These are phyloP conservation scores for Umbelopsis ramanniana DNA, from an alignment of 192 early-diverging fungal species.

Conservation along the genomic window DNA sequence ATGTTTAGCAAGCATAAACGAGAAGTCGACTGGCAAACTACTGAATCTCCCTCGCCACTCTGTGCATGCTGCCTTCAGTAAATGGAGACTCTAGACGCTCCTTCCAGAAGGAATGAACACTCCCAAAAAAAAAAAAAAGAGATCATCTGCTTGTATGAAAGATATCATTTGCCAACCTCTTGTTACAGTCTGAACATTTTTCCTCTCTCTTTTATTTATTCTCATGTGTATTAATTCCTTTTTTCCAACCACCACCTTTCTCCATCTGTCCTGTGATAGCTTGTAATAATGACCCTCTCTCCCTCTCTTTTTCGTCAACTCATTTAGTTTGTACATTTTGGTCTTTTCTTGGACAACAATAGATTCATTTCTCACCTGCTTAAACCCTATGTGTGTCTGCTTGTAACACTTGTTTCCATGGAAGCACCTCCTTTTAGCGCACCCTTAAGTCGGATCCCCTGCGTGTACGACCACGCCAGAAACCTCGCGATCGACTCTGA, in stretches of 20 bases:
- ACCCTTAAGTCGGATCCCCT: background rate
- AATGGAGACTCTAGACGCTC: background rate
- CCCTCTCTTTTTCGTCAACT: background rate
- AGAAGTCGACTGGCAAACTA: constrained; percentile 14
- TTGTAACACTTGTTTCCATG: too few species aligned
- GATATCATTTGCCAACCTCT: background rate
- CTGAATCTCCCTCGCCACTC: constrained; percentile 9
- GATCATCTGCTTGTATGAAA: background rate
- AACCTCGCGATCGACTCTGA: too few species aligned
- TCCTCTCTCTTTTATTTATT: background rate
- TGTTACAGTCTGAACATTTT: background rate
- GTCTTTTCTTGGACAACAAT: background rate
- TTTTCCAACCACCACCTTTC: background rate
- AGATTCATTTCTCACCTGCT: background rate
- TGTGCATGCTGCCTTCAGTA: constrained; percentile 9
- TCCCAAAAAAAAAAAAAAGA: too few species aligned
- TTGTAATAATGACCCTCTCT: constrained; percentile 7
- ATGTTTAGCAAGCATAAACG: constrained; percentile 20
- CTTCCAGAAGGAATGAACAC: too few species aligned
- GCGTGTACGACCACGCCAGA: background rate
- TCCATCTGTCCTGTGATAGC: constrained; percentile 1
- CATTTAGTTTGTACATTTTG: constrained; percentile 20
- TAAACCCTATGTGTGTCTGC: too few species aligned
- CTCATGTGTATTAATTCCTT: background rate
- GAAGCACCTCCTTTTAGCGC: background rate